phyloP scores from a whole-genome alignment of 1,284 basidiomycete genomes.

The Trichosporon asahii region DNA sequence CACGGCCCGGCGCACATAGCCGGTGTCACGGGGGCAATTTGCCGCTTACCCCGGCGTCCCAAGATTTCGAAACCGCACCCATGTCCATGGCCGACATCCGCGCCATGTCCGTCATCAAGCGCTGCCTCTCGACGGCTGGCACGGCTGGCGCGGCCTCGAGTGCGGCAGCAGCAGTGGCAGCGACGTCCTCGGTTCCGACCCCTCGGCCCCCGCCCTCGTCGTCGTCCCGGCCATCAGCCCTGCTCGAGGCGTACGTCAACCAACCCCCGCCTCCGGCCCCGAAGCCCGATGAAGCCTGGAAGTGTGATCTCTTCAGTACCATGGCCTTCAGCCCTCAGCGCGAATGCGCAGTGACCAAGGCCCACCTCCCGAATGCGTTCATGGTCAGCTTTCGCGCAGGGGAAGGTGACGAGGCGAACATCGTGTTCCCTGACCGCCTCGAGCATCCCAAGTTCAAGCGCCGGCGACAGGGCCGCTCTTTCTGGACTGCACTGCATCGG shows the following conservation, averaged over 20 bases:
- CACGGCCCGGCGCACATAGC: background rate
- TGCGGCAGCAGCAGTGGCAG: background rate
- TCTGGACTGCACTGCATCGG: background rate
- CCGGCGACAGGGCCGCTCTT: background rate
- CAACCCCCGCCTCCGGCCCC: background rate
- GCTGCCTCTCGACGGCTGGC: background rate
- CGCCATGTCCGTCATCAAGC: background rate
- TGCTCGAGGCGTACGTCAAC: background rate
- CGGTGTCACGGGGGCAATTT: constrained; percentile 1
- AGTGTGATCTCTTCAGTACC: background rate
- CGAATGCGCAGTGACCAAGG: background rate
- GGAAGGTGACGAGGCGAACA: background rate
- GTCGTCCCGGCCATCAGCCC: background rate
- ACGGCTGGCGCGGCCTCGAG: background rate
- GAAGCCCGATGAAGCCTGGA: background rate
- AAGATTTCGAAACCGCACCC: background rate
- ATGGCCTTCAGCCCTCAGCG: background rate
- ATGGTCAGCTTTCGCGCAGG: constrained; percentile 3
- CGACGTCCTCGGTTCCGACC: background rate
- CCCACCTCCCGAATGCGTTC: constrained; percentile 2
- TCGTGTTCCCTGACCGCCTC: background rate
- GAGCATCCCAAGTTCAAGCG: constrained; percentile 4
- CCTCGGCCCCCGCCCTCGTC: background rate
- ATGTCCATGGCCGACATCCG: too few species aligned
- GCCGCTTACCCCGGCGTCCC: background rate